A percentile compares a stretch with the other conserved stretches of the same genome.
Conservation (phyloP, 1,284 basidiomycete genomes). For the Boletus mariae region DNA sequence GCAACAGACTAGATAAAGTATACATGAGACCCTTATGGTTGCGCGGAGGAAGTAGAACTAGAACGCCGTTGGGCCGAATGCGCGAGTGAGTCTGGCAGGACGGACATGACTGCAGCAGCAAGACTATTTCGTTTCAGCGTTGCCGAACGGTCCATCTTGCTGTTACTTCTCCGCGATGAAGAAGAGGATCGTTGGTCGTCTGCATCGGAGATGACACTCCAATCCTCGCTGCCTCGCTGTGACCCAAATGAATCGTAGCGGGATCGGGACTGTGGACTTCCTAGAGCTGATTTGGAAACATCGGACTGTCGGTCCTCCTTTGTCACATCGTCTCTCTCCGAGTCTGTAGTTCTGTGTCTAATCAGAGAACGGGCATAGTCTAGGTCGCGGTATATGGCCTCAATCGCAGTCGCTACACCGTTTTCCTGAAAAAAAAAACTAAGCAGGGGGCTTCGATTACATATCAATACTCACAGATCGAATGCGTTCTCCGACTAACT, state of each 20-base stretch:
- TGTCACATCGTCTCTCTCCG: constrained; percentile 43
- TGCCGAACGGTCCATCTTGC: constrained; percentile 33
- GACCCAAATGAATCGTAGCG: constrained; percentile 58
- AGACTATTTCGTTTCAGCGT: constrained; percentile 56
- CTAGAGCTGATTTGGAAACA: constrained; percentile 30
- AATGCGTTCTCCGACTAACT: constrained; percentile 79
- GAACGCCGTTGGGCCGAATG: constrained; percentile 43
- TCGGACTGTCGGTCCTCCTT: constrained; percentile 34
- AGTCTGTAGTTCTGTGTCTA: constrained; percentile 47
- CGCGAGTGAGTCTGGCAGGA: constrained; percentile 52
- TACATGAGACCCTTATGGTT: constrained; percentile 14
- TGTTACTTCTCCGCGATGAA: constrained; percentile 40
- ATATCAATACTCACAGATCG: constrained; percentile 52
- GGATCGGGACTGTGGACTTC: constrained; percentile 41
- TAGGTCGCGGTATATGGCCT: constrained; percentile 89
- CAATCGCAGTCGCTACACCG: constrained; percentile 84
- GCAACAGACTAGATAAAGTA: background rate
- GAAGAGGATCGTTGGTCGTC: constrained; percentile 56
- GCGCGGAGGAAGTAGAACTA: constrained; percentile 23
- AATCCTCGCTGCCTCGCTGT: constrained; percentile 63
- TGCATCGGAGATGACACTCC: constrained; percentile 77
- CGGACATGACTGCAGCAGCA: constrained; percentile 56
- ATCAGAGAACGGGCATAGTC: constrained; percentile 84
- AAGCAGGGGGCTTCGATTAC: constrained; percentile 5
- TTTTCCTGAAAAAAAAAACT: constrained; percentile 60